Evolutionary conservation across 2,329 filamentous ascomycete genomes (phyloP), one percentile per base, ranked within the genome.

Genomic region (Hymenoscyphus linearis): DNA sequence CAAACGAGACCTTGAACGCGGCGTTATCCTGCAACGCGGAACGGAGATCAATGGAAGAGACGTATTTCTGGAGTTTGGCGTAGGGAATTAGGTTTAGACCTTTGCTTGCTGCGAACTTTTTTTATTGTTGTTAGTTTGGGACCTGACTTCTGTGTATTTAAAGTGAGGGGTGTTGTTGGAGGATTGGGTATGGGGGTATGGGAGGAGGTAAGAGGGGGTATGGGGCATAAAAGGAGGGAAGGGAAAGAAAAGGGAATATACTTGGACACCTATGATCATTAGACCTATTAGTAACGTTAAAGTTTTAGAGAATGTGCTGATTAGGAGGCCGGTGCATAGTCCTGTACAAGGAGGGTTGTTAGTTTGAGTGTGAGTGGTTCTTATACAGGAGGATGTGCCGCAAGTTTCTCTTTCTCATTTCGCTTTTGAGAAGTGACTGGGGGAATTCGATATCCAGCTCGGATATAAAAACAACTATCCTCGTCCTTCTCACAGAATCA

Each of bases 301-400:
- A 1, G 87, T 84, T 70, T 84, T 85, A 9, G 87, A 91, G 73
- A 93, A 91, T 16, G 88, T 77, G 62, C 85, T 85, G 27, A 92
- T 80, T 0, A 87, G 76, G 35, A 93, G 57, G 2, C 71, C 69
- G 6, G 68, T 64, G 61, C 68, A 68, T 34, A 71, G 34, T 22
- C 68, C 69, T 69, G 57, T 52, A 5, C 14, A 47, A 25, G 31
- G 4, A 9, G 31, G 4, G 5, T 31, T 5, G n/a, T n/a, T n/a
- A n/a, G n/a, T n/a, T n/a, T n/a, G n/a, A n/a, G n/a, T n/a, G n/a
- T n/a, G n/a, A n/a, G n/a, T n/a, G n/a, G n/a, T n/a, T n/a, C n/a
- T n/a, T n/a, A n/a, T n/a, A n/a, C n/a, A n/a, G n/a, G n/a, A n/a
- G n/a, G n/a, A n/a, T n/a, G n/a, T n/a, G n/a, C n/a, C n/a, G n/a